Conservation (phyloP, 2,329 filamentous ascomycete species). For the Neodidymelliopsis sp. region DNA sequence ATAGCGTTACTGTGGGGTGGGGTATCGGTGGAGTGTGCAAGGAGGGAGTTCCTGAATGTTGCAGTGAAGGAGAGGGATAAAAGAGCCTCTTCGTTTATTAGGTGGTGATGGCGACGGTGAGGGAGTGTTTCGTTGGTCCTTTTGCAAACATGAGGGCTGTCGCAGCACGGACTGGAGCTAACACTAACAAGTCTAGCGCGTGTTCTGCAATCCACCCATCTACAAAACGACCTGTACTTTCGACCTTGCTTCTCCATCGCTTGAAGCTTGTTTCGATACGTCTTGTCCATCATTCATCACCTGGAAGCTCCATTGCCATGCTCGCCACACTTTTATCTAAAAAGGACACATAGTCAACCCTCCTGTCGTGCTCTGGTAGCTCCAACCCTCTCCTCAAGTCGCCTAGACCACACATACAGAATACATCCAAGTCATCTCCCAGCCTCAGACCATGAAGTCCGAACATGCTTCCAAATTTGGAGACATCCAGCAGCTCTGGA, state of each 20-base stretch:
- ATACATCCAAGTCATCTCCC: neutral
- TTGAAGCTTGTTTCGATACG: no score
- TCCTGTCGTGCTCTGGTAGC: neutral
- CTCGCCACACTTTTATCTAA: neutral
- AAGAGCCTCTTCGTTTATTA: slow-evolving; percentile 31
- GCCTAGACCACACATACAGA: neutral
- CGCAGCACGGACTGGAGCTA: slow-evolving; percentile 17
- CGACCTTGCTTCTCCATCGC: slow-evolving; percentile 2
- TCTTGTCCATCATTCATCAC: neutral
- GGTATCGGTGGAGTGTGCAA: slow-evolving; percentile 6
- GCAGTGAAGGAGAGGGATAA: slow-evolving; percentile 23
- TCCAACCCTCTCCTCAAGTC: neutral
- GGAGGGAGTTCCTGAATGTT: slow-evolving; percentile 15
- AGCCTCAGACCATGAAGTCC: neutral
- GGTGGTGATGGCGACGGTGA: slow-evolving; percentile 37
- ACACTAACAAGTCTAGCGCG: slow-evolving; percentile 27
- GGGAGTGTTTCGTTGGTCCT: slow-evolving; percentile 27
- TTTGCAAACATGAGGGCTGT: slow-evolving; percentile 39
- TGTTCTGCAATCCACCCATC: slow-evolving; percentile 27
- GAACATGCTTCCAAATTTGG: no score
- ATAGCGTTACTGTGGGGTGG: slow-evolving; percentile 20
- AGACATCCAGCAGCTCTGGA: no score
- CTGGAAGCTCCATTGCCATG: slow-evolving; percentile 3
- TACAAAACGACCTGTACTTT: slow-evolving; percentile 23
- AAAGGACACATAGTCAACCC: neutral